Conservation (phyloP, 2,329 filamentous ascomycete genomes). For the Drechmeria coniospora region DNA sequence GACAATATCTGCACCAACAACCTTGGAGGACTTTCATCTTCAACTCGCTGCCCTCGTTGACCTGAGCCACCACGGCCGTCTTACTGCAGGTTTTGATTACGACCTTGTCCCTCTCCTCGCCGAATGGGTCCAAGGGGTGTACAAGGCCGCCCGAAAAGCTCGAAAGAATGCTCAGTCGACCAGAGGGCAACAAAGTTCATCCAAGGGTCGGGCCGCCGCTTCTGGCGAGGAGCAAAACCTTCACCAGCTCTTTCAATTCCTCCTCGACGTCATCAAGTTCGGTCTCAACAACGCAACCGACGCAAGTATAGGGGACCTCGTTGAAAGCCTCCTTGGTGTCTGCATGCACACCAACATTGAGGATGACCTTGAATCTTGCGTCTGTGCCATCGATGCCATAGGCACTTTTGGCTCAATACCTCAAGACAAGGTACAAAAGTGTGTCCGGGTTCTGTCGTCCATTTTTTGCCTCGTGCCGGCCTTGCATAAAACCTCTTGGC, state of each 20-base stretch:
- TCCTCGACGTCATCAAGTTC: slow-evolving; percentile 58
- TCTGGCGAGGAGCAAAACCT: slow-evolving; percentile 46
- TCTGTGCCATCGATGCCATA: slow-evolving; percentile 52
- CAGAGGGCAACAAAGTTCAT: slow-evolving; percentile 19
- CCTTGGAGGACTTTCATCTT: slow-evolving; percentile 48
- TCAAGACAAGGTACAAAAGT: slow-evolving; percentile 42
- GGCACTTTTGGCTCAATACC: slow-evolving; percentile 61
- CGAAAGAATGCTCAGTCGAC: slow-evolving; percentile 27
- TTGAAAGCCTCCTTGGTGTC: slow-evolving; percentile 48
- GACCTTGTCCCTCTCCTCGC: slow-evolving; percentile 48
- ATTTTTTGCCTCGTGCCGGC: slow-evolving; percentile 51
- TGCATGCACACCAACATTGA: slow-evolving; percentile 51
- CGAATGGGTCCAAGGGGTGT: slow-evolving; percentile 41
- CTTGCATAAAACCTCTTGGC: slow-evolving; percentile 51
- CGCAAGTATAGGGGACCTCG: slow-evolving; percentile 41
- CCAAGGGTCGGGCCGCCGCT: slow-evolving; percentile 20
- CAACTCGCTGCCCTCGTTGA: slow-evolving; percentile 49
- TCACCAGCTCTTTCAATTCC: slow-evolving; percentile 46
- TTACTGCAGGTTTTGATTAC: slow-evolving; percentile 52
- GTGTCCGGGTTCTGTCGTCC: slow-evolving; percentile 55
- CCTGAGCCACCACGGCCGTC: slow-evolving; percentile 44
- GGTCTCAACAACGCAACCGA: slow-evolving; percentile 55
- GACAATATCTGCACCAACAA: slow-evolving; percentile 39
- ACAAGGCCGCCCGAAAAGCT: slow-evolving; percentile 34
- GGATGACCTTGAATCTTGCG: slow-evolving; percentile 51